These are phyloP conservation scores for Trichoderma parareesei DNA, from an alignment of 495 filamentous ascomycete species.

Conservation along the genomic window DNA sequence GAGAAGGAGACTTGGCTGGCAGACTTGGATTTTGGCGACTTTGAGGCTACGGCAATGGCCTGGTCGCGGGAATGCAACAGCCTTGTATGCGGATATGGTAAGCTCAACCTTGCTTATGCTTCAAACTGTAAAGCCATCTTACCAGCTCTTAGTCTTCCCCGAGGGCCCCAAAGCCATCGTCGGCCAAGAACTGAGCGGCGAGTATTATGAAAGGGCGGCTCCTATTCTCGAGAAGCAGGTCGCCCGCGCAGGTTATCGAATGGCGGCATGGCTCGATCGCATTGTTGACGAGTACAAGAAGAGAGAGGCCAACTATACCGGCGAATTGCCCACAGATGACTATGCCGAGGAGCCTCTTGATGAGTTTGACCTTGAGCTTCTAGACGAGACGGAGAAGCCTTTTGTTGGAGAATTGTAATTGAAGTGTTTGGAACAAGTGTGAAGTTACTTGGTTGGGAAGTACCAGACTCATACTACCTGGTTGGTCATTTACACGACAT, in stretches of 20 bases:
- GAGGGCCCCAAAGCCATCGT: constrained; percentile 42
- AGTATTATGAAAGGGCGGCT: constrained; percentile 55
- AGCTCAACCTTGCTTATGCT: constrained; percentile 11
- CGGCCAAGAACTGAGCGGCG: constrained; percentile 49
- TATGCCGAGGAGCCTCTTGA: not conserved
- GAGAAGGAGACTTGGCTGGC: constrained; percentile 37
- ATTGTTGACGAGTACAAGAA: constrained; percentile 31
- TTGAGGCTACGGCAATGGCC: constrained; percentile 40
- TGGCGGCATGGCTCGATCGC: constrained; percentile 53
- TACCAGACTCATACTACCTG: not conserved
- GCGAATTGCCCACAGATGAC: not conserved
- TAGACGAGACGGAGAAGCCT: constrained; percentile 7
- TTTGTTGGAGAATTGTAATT: constrained; percentile 21
- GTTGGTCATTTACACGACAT: not conserved
- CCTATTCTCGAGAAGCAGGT: constrained; percentile 64
- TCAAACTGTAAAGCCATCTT: not conserved
- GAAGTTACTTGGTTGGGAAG: not conserved
- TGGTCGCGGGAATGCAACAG: constrained; percentile 58
- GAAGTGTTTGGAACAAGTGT: not conserved
- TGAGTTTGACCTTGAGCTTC: not conserved
- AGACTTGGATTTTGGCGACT: constrained; percentile 41
- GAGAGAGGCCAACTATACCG: not conserved
- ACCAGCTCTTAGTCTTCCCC: constrained; percentile 40
- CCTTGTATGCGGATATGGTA: constrained; percentile 49
- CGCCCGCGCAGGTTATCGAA: constrained; percentile 64